These are phyloP conservation scores for Diutina pseudorugosa DNA, from an alignment of 1,139 yeast species.

Conservation along the genomic window DNA sequence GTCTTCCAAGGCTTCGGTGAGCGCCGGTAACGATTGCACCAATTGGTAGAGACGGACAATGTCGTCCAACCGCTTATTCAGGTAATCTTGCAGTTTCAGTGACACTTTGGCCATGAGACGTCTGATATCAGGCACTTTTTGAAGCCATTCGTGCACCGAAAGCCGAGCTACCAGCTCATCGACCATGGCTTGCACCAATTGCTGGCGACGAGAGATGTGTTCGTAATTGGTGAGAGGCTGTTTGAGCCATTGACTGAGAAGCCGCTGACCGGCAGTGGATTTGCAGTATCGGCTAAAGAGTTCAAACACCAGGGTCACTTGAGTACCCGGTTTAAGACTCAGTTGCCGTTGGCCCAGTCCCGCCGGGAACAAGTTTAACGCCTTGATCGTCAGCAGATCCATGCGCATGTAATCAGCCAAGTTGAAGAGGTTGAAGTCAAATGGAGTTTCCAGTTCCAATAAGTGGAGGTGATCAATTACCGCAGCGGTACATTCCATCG, in stretches of 20 bases:
- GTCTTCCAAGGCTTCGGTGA: slow-evolving; percentile 30
- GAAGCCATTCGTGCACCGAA: slow-evolving; percentile 50
- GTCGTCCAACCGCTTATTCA: slow-evolving; percentile 57
- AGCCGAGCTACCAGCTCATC: slow-evolving; percentile 59
- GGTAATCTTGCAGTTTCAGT: slow-evolving; percentile 20
- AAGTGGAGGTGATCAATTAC: background rate
- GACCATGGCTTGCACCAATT: slow-evolving; percentile 59
- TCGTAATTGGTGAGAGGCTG: slow-evolving; percentile 69
- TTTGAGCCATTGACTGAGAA: slow-evolving; percentile 87
- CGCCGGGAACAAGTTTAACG: slow-evolving; percentile 58
- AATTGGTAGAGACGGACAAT: slow-evolving; percentile 85
- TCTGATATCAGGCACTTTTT: slow-evolving; percentile 72
- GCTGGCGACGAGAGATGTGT: slow-evolving; percentile 57
- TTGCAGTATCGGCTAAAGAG: slow-evolving; percentile 70
- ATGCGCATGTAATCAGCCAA: slow-evolving; percentile 72
- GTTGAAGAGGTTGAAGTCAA: slow-evolving; percentile 52
- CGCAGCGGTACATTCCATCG: slow-evolving; percentile 2
- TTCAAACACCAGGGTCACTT: slow-evolving; percentile 55
- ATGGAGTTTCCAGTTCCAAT: slow-evolving; percentile 15
- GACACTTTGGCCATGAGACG: slow-evolving; percentile 56
- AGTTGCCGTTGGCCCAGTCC: slow-evolving; percentile 23
- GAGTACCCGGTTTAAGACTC: slow-evolving; percentile 18
- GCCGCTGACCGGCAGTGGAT: slow-evolving; percentile 73
- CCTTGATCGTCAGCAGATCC: slow-evolving; percentile 82
- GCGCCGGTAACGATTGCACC: slow-evolving; percentile 55